These are phyloP conservation scores for Venturiaceae sp. DNA, from an alignment of 2,329 filamentous ascomycete genomes.

Conservation along the genomic window DNA sequence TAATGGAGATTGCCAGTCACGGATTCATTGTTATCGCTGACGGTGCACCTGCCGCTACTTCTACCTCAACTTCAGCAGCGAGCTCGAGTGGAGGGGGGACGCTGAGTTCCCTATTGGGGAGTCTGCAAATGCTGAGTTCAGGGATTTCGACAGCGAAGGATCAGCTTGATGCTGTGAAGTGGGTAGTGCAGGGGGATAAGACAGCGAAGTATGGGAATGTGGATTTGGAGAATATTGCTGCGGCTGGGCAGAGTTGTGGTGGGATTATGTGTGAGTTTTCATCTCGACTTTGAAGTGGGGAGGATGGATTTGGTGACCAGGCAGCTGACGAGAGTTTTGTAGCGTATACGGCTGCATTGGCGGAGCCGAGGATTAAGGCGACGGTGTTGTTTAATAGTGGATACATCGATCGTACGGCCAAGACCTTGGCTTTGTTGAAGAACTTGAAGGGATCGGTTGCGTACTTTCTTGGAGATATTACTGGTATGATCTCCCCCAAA, in stretches of 20 bases:
- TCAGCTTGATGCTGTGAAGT: neutral
- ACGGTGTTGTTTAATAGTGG: conserved; percentile 7
- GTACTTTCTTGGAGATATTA: conserved; percentile 1
- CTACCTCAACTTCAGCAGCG: neutral
- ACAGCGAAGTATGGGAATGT: conserved; percentile 2
- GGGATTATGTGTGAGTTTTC: no score
- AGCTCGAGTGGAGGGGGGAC: no score
- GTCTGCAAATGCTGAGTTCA: no score
- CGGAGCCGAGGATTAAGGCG: neutral
- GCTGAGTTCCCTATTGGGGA: no score
- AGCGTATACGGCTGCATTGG: neutral
- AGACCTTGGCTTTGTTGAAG: neutral
- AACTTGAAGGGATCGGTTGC: conserved; percentile 2
- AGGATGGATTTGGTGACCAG: no score
- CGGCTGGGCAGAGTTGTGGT: conserved; percentile 7
- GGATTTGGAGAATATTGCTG: neutral
- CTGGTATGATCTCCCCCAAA: no score
- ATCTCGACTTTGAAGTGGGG: no score
- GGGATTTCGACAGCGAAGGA: neutral
- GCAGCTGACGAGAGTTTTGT: no score
- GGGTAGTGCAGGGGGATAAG: neutral
- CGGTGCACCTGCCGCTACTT: neutral
- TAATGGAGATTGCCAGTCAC: conserved; percentile 6
- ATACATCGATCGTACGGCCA: neutral
- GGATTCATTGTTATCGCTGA: conserved; percentile 4